These are phyloP conservation scores for Suhomyces tanzawaensis DNA, from an alignment of 805 yeast genomes.

Conservation along the genomic window DNA sequence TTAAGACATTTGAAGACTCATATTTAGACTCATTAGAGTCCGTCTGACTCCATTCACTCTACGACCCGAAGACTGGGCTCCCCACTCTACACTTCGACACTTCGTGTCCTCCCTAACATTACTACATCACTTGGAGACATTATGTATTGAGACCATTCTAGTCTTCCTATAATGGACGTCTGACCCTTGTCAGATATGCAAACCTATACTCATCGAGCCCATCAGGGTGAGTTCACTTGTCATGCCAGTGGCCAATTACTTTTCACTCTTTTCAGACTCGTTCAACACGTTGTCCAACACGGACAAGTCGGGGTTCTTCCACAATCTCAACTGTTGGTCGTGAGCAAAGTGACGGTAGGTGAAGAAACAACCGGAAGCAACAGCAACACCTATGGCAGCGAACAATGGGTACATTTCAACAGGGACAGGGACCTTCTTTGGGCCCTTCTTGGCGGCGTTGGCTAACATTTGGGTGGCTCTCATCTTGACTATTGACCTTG, in stretches of 20 bases:
- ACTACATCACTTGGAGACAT: too few species aligned
- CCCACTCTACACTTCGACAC: too few species aligned
- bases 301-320: constrained; percentile 46
- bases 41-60: too few species aligned
- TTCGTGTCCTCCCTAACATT: too few species aligned
- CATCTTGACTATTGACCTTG: constrained; percentile 22
- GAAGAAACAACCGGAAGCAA: constrained; percentile 37
- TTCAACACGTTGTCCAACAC: constrained; percentile 41
- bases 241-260: neutral
- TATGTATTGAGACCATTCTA: too few species aligned
- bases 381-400: constrained; percentile 43
- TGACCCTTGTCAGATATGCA: too few species aligned
- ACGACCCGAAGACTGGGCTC: too few species aligned
- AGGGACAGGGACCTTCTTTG: constrained; percentile 25
- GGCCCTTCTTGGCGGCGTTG: constrained; percentile 34
- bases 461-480: constrained; percentile 40
- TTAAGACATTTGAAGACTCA: too few species aligned
- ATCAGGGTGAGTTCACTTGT: neutral
- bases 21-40: too few species aligned
- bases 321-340: constrained; percentile 45
- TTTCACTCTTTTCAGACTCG: constrained; percentile 26
- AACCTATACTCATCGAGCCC: neutral
- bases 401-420: constrained; percentile 48
- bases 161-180: too few species aligned
- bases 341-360: constrained; percentile 48